Base-by-base conservation (phyloP, 495 filamentous ascomycete species). In the Neurospora pannonica region DNA sequence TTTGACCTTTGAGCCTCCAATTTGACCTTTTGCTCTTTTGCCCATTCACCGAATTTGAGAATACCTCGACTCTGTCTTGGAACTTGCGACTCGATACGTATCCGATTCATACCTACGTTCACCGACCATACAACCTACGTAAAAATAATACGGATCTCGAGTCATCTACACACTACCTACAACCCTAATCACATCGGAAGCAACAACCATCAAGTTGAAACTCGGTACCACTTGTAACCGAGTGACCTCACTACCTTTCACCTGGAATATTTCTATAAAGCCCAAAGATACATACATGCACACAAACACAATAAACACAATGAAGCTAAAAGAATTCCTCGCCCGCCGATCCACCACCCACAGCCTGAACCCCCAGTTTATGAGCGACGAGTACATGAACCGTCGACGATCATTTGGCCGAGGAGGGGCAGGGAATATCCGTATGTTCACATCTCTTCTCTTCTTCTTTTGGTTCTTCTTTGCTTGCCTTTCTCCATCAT, bases 401-500 rank as follows among this genome's bases (percentile, higher is more conserved):
- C 71, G 76, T 28, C 74, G 76, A 11, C 74, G 71, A 21, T 78
- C 77, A 2, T 77, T 78, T 60, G 77, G 77, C 6, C 67, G 73
- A 19, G 77, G 77, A n/a, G 77, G 77, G 4, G 77, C 77, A 5
- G 77, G 77, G 21, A 78, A 78, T 72, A 78, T 77, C 38, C 74
- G 77, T 78, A 75, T 34, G 77, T 67, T 1, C 9, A 43, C 19
- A 19, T 3, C 3, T 39, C 36, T 40, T 15, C 5, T 5, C 13
- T 34, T 31, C 31, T 19, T 28, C 38, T 17, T 19, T 15, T 38
- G 4, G 19, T 7, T 10, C 2, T n/a, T 37, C 6, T 7, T 11
- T 36, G 5, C 9, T 4, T 21, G n/a, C 2, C 0, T 8, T 21
- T 7, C 2, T 21, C 8, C n/a, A 5, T 1, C 19, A 5, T 7